phyloP scores from a whole-genome alignment of 345 rosid genomes.

The Eucalyptus albens region DNA sequence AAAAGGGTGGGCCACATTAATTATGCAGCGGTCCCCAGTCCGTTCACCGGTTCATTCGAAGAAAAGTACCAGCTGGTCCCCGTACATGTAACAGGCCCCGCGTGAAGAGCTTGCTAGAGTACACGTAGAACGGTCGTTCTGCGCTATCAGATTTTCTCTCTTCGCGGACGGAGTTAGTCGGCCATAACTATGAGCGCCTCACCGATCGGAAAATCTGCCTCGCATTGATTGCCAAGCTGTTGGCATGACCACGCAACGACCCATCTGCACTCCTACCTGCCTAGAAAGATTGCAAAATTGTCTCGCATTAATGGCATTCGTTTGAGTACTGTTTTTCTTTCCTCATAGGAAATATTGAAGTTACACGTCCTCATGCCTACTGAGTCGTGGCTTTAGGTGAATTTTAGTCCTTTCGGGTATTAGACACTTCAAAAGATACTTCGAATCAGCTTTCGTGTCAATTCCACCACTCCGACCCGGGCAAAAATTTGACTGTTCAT shows the following conservation, averaged over 20 bases:
- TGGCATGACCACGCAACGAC: neutral
- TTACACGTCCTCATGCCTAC: neutral
- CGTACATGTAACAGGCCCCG: neutral
- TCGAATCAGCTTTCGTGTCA: neutral
- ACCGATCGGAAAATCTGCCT: neutral
- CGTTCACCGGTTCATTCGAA: neutral
- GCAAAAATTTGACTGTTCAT: neutral
- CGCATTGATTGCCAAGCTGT: neutral
- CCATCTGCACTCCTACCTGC: neutral
- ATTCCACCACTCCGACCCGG: neutral
- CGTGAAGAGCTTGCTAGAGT: neutral
- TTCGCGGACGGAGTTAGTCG: neutral
- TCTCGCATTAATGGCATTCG: neutral
- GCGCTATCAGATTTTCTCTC: neutral
- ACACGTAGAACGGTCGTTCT: neutral
- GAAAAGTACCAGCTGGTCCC: neutral
- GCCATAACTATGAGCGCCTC: neutral
- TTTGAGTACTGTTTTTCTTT: neutral
- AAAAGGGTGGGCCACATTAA: neutral
- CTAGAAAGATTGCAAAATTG: neutral
- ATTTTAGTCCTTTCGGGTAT: neutral
- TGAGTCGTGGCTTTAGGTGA: neutral
- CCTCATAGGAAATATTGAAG: neutral
- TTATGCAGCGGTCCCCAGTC: neutral
- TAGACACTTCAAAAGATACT: neutral